A percentile compares a stretch with the other conserved stretches of the same genome.
Conservation (phyloP, 2,329 filamentous ascomycete species). For the Penicillium glabrum region DNA sequence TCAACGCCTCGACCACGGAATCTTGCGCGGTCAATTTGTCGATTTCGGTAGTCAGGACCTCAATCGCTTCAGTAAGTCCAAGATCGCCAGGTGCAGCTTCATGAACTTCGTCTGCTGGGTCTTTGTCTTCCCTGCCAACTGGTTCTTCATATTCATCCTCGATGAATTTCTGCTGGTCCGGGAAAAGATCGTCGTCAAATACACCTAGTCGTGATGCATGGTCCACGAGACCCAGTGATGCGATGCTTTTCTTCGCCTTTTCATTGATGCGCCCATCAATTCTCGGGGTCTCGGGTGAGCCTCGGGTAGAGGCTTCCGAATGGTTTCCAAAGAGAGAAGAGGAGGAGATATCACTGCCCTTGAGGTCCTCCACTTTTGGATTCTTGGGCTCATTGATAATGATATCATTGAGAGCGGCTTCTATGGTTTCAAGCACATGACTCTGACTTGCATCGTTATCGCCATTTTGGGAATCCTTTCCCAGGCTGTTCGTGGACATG, state of each 20-base stretch:
- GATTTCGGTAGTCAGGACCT: conserved; percentile 82
- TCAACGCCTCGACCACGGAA: conserved; percentile 85
- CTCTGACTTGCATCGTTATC: conserved; percentile 62
- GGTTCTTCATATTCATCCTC: conserved; percentile 82
- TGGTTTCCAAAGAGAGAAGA: conserved; percentile 54
- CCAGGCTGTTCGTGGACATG: conserved; percentile 76
- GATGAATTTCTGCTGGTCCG: conserved; percentile 75
- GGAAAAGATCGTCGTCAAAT: conserved; percentile 93
- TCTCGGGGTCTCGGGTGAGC: conserved; percentile 60
- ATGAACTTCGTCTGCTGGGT: conserved; percentile 79
- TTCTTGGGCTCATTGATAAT: conserved; percentile 71
- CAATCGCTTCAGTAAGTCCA: conserved; percentile 88
- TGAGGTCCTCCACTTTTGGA: conserved; percentile 36
- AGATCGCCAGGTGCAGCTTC: conserved; percentile 94
- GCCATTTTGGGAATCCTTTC: conserved; percentile 64
- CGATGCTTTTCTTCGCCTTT: conserved; percentile 76
- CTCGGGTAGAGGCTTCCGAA: conserved; percentile 56
- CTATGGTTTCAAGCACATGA: conserved; percentile 86
- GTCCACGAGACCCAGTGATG: conserved; percentile 87
- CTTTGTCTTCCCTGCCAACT: conserved; percentile 57
- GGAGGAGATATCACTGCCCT: conserved; percentile 29
- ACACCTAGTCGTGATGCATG: conserved; percentile 85
- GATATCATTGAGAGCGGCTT: conserved; percentile 87
- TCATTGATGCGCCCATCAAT: conserved; percentile 45
- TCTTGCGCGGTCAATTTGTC: conserved; percentile 86